Percentiles rank a stretch among this genome's conserved stretches.
These are phyloP conservation scores for Tulasnella sp. DNA, from an alignment of 768 basidiomycete genomes.

Conservation along the genomic window DNA sequence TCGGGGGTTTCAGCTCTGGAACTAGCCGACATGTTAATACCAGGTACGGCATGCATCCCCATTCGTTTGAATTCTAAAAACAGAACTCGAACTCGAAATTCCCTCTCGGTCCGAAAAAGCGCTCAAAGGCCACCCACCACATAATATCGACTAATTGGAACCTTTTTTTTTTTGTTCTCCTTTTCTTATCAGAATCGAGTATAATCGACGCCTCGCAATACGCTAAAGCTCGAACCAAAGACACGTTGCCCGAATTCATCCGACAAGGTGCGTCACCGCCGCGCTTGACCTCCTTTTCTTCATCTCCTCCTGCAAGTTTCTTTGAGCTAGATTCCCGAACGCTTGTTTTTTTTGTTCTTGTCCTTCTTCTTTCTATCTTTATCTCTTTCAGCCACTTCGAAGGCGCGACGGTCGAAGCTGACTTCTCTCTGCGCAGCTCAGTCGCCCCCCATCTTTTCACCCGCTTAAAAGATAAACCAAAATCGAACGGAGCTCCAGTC, in stretches of 20 bases:
- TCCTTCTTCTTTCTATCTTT: not conserved
- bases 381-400: not conserved
- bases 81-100: not conserved
- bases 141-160: not conserved
- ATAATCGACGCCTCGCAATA: conserved; percentile 71
- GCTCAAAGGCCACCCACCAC: not conserved
- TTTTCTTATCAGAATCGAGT: conserved; percentile 13
- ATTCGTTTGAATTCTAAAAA: not conserved
- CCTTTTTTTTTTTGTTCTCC: not conserved
- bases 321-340: not conserved
- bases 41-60: conserved; percentile 44
- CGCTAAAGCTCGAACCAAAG: conserved; percentile 62
- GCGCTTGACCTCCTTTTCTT: not conserved
- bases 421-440: conserved; percentile 27
- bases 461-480: conserved; percentile 67
- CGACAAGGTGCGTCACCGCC: conserved; percentile 48
- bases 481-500: conserved; percentile 75
- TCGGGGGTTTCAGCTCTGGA: conserved; percentile 67
- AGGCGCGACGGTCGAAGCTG: not conserved
- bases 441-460: conserved; percentile 60
- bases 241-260: conserved; percentile 68
- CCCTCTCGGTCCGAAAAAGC: not conserved
- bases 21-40: conserved; percentile 68
- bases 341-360: not conserved
- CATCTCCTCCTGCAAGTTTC: not conserved